phyloP scores from a whole-genome alignment of 129 eudicot species.

The Chrysanthemum seticuspe region DNA sequence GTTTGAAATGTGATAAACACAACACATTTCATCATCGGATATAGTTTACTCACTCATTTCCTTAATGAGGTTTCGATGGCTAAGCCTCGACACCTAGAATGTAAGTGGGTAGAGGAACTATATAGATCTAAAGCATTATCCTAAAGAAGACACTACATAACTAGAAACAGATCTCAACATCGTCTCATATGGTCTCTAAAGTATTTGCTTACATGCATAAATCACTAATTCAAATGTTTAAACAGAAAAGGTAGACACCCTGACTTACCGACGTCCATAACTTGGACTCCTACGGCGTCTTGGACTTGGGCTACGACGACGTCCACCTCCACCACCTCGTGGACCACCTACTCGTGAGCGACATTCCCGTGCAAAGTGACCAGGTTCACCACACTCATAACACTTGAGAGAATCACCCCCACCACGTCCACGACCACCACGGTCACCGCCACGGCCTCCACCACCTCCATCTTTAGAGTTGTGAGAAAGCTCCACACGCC shows the following conservation, averaged over 20 bases:
- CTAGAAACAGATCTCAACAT: background rate
- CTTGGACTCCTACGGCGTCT: slow-evolving; percentile 67
- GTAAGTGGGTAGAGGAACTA: background rate
- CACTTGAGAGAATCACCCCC: slow-evolving; percentile 63
- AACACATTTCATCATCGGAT: background rate
- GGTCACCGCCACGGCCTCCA: slow-evolving; percentile 41
- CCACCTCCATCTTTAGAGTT: slow-evolving; percentile 59
- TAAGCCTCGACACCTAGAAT: background rate
- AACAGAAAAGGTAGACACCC: background rate
- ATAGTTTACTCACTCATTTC: background rate
- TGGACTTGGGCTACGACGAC: slow-evolving; percentile 70
- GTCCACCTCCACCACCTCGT: slow-evolving; percentile 59
- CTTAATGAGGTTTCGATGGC: background rate
- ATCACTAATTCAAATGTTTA: background rate
- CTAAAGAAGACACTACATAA: background rate
- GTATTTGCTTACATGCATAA: background rate
- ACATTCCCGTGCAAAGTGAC: slow-evolving; percentile 80
- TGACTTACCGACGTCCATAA: slow-evolving; percentile 59
- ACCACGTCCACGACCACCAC: slow-evolving; percentile 61
- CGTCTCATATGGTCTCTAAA: background rate
- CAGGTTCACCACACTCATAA: slow-evolving; percentile 78
- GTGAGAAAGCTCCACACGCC: slow-evolving; percentile 82
- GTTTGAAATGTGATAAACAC: background rate
- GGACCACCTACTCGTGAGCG: slow-evolving; percentile 61
- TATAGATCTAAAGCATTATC: background rate